phyloP scores from a whole-genome alignment of 2,329 filamentous ascomycete genomes.

The Calonectria pseudoreteaudii region DNA sequence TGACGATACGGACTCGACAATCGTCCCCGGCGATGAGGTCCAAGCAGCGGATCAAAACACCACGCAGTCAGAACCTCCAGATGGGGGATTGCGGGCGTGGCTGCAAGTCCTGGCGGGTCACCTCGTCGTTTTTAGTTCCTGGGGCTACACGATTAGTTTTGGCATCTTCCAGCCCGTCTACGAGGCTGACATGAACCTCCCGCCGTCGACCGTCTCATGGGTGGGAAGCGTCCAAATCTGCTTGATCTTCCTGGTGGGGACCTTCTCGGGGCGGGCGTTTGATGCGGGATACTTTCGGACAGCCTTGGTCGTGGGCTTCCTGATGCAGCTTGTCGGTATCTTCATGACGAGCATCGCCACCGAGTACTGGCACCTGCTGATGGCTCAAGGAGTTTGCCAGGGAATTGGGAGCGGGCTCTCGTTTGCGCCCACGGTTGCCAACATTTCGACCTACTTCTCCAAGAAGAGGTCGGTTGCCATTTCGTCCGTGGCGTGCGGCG shows the following conservation, averaged over 20 bases:
- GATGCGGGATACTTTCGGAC: conserved; percentile 56
- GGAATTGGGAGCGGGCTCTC: conserved; percentile 67
- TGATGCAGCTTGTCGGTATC: conserved; percentile 59
- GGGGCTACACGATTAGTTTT: conserved; percentile 55
- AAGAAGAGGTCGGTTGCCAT: conserved; percentile 70
- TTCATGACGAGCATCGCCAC: conserved; percentile 58
- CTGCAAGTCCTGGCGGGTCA: conserved; percentile 52
- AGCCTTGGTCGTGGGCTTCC: conserved; percentile 48
- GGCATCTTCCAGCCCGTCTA: conserved; percentile 56
- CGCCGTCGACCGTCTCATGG: conserved; percentile 58
- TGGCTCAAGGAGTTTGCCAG: conserved; percentile 67
- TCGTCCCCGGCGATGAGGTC: conserved; percentile 2
- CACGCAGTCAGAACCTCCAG: conserved; percentile 43
- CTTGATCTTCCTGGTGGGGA: conserved; percentile 54
- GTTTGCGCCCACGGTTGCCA: conserved; percentile 64
- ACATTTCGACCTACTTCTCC: conserved; percentile 71
- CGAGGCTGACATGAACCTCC: conserved; percentile 43
- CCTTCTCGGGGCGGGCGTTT: conserved; percentile 54
- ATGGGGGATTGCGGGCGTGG: conserved; percentile 53
- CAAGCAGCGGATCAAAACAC: neutral
- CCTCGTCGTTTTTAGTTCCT: conserved; percentile 52
- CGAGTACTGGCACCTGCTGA: conserved; percentile 60
- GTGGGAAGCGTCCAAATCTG: conserved; percentile 61
- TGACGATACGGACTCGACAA: conserved; percentile 9
- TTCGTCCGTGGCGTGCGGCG: conserved; percentile 69